Base-by-base conservation (phyloP, 768 basidiomycete species). In the Strobilomyces confusus region DNA sequence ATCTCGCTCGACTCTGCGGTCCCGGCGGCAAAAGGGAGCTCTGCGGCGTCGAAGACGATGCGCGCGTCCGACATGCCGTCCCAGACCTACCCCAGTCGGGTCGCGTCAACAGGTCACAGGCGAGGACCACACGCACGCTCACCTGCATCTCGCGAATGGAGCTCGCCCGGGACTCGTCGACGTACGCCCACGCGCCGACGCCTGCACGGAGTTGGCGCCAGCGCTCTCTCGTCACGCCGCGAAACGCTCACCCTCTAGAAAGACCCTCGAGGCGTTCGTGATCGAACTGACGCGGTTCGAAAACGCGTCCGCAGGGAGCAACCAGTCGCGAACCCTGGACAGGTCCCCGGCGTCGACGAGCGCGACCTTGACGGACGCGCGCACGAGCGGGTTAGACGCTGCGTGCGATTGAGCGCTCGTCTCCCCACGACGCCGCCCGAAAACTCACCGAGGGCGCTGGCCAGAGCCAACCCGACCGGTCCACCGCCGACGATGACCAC, bases 401-500 rank as follows among this genome's bases (percentile, higher is more conserved):
- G 34, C 23, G 6, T 9, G 32, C 36, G 13, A 6, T 55, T 48
- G 45, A 49, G 33, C 15, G 30, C 44, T 38, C 2, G 44, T 11
- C 30, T 15, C 44, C 25, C 49, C 17, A 11, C n/a, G n/a, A 33
- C 17, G 37, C 15, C 8, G 32, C 14, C 40, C 5, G 8, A 38
- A 15, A 20, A 69, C 80, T 55, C 65, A 95, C 95, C 80, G 8
- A 99, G 76, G 32, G 92, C 91, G 64, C 83, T 84, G 4, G 93
- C 94, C 33, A 99, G 73, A 13, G 94, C 89, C 37, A 99, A 78
- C 4, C 97, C 97, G 5, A 82, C 91, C 23, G 92, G 94, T 2
- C 95, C 95, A 25, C 92, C 97, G 17, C 97, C 95, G 23, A 98
- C 91, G 61, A 98, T 89, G 20, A 95, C 90, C 32, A 98, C 78